phyloP scores from a whole-genome alignment of 768 basidiomycete species.

The Atractiella rhizophila region DNA sequence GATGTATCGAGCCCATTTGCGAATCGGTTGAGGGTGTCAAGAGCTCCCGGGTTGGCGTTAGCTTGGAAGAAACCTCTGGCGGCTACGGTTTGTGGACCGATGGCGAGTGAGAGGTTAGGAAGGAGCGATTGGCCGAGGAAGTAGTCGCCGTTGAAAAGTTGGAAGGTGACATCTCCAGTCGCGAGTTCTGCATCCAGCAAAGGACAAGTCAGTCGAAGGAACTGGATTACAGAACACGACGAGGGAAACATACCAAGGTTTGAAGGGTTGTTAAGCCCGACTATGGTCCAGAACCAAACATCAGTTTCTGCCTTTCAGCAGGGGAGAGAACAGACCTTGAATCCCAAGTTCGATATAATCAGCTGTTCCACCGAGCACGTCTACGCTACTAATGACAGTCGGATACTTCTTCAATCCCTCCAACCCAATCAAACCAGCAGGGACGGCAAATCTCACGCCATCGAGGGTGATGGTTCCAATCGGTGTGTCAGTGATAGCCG shows the following conservation, averaged over 20 bases:
- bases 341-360: constrained; percentile 37
- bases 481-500: constrained; percentile 8
- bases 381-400: constrained; percentile 34
- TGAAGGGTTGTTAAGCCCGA: constrained; percentile 42
- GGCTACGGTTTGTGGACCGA: constrained; percentile 2
- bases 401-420: constrained; percentile 32
- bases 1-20: constrained; percentile 29
- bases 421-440: constrained; percentile 35
- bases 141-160: constrained; percentile 31
- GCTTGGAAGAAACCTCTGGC: constrained; percentile 24
- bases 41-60: constrained; percentile 35
- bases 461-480: constrained; percentile 28
- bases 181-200: no score
- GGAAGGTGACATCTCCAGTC: constrained; percentile 27
- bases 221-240: no score
- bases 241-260: no score
- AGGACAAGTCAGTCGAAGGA: no score
- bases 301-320: not conserved
- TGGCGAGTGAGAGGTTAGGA: constrained; percentile 22
- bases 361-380: constrained; percentile 38
- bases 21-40: constrained; percentile 41
- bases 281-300: constrained; percentile 17
- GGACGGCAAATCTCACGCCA: constrained; percentile 45
- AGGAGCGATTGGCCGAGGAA: constrained; percentile 37
- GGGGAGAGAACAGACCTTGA: constrained; percentile 24